Evolutionary conservation across 2,329 filamentous ascomycete species (phyloP), one percentile per base, ranked within the genome.

Genomic region (Aspergillus persii): DNA sequence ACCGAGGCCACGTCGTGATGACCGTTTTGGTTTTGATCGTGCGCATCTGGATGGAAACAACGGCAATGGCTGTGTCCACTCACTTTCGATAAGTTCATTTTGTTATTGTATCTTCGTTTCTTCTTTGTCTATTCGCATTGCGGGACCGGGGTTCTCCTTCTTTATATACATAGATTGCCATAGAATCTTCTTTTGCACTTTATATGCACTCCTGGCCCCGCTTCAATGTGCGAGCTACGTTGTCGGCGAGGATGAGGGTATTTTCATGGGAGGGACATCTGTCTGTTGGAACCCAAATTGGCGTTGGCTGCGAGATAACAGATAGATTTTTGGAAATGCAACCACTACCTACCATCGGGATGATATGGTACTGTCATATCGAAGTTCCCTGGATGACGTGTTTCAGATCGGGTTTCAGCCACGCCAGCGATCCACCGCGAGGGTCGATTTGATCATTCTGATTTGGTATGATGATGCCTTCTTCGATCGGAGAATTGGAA

Each of bases 1-100:
- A 30, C 69, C 1, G 67, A 73, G 59, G 59, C 72, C 11, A 68
- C 71, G 27, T 70, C 68, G 33, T 74, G 62, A 68, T 36, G 9
- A 18, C 8, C 8, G 30, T 31, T 36, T 36, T 36, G 33, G 7
- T 36, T 36, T 36, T 36, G 36, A 39, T 60, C 53, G 57, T 9
- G 39, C 59, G 58, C 50, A 50, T 51, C 51, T 62, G 48, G 56
- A 56, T 39, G 50, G 58, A 55, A 54, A 56, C 58, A 12, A 53
- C 50, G 61, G 59, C 47, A 54, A 59, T 62, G 54, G 36, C 59
- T 59, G 63, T 53, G 47, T 49, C 56, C 56, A 41, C 36, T 41
- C 15, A 41, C 50, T 51, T 60, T 58, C 27, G 44, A 47, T 11
- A 54, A 30, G 54, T 51, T 53, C 54, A 33, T 27, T 60, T 26